Evolutionary conservation across 192 early-diverging fungal species (phyloP), one percentile per base, ranked within the genome.

Genomic region (Linnemannia hyalina): DNA sequence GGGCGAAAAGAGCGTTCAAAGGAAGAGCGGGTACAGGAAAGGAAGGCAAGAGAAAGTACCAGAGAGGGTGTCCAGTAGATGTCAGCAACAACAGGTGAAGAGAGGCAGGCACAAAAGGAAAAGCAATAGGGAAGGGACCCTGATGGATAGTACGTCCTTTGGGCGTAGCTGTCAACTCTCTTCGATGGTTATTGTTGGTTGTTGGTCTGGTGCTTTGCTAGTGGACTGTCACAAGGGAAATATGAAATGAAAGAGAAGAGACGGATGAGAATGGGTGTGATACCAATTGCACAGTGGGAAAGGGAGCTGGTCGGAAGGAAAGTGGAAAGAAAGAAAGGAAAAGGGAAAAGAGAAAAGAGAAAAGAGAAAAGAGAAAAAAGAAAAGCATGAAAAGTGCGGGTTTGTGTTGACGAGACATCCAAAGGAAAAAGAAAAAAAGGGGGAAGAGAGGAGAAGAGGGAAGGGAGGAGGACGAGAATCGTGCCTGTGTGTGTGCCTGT

Each of bases 301-400:
- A 13, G 26, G 26, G 10, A 60, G 55, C 6, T 60, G 55, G 55
- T 65, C 29, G 29, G 60, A 65, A 65, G 60, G 26, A 65, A 65
- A 65, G 60, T 60, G 55, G 29, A 26, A 15, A 29, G n/a, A 15
- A 49, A 23, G 49, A 36, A 8, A 16, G 29, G 72, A 74, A 74
- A 3, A 7, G 26, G 35, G 49, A 32, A 23, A 55, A 65, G 3
- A 13, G 23, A 49, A 55, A 32, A 65, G 29, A 65, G 2, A 65
- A 29, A 65, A 46, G 0, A 2, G 35, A 29, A 65, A 46, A 13
- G 44, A 46, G 13, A 11, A 46, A 70, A 29, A 52, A n/a, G n/a
- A n/a, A n/a, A n/a, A n/a, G 70, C 41, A 76, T 38, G 68, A 82
- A 77, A 46, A 22, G 57, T 47, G 54, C 54, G 55, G 71, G 26